Conservation (phyloP, 257 asterid genomes). For the Echium plantagineum region DNA sequence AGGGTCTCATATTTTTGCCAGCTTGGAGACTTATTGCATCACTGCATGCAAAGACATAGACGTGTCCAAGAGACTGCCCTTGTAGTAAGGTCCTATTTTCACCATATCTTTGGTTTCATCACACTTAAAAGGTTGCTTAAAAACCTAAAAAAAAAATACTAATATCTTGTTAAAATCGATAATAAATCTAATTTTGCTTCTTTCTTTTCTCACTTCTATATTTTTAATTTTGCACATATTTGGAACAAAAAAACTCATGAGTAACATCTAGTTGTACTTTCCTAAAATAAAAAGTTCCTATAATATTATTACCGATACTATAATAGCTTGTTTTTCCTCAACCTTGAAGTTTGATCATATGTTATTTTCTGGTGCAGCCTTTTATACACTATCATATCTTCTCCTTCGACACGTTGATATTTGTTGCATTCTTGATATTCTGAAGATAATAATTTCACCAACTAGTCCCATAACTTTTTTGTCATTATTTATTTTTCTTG, state of each 20-base stretch:
- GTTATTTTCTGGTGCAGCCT: constrained; percentile 9
- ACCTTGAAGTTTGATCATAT: constrained; percentile 6
- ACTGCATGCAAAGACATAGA: not conserved
- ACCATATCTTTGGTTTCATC: not conserved
- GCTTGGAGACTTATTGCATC: constrained; percentile 14
- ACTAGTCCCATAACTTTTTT: not conserved
- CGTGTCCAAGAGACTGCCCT: constrained; percentile 8
- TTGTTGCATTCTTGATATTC: not conserved
- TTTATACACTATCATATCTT: constrained; percentile 24
- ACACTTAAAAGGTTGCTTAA: not conserved
- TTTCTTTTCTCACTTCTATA: constrained; percentile 5
- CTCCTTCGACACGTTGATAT: constrained; percentile 49
- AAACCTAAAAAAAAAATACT: too few relatives aligned
- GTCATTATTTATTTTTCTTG: constrained; percentile 4
- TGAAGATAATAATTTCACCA: not conserved
- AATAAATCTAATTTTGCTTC: not conserved
- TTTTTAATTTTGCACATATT: not conserved
- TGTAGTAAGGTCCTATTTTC: not conserved
- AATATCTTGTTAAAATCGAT: not conserved
- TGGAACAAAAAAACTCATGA: too few relatives aligned
- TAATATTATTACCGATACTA: too few relatives aligned
- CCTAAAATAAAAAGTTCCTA: too few relatives aligned
- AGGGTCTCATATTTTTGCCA: constrained; percentile 1
- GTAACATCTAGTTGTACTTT: too few relatives aligned
- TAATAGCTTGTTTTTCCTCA: too few relatives aligned